These are phyloP conservation scores for Melampsora medusae DNA, from an alignment of 1,284 basidiomycete species.

Conservation along the genomic window DNA sequence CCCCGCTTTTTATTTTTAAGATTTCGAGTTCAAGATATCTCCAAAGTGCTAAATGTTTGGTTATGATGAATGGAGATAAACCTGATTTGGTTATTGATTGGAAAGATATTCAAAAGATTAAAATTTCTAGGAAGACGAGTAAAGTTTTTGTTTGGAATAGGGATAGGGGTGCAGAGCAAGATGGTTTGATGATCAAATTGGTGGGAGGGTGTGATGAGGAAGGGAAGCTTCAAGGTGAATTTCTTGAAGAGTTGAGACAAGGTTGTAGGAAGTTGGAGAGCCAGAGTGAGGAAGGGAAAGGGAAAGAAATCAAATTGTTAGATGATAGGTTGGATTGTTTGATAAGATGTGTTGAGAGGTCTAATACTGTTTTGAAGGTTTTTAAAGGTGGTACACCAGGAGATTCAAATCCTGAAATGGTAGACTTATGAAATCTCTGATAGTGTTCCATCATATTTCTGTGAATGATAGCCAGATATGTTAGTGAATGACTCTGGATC, in stretches of 20 bases:
- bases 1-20: not conserved
- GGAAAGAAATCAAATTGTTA: not conserved
- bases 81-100: not conserved
- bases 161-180: not conserved
- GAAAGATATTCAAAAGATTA: not conserved
- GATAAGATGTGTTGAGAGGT: not conserved
- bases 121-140: not conserved
- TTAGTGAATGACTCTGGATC: too few species aligned
- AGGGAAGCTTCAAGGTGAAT: not conserved
- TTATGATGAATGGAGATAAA: constrained; percentile 4
- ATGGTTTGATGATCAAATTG: not conserved
- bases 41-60: not conserved
- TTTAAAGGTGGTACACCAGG: not conserved
- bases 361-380: not conserved
- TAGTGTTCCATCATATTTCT: too few species aligned
- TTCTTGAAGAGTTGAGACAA: not conserved
- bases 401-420: too few species aligned
- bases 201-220: not conserved
- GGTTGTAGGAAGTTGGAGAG: not conserved
- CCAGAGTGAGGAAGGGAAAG: not conserved
- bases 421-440: too few species aligned
- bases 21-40: not conserved
- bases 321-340: not conserved
- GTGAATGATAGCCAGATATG: too few species aligned
- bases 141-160: not conserved